Evolutionary conservation across 306 rosid genomes (phyloP).

Genomic region (Sindora glabra): DNA sequence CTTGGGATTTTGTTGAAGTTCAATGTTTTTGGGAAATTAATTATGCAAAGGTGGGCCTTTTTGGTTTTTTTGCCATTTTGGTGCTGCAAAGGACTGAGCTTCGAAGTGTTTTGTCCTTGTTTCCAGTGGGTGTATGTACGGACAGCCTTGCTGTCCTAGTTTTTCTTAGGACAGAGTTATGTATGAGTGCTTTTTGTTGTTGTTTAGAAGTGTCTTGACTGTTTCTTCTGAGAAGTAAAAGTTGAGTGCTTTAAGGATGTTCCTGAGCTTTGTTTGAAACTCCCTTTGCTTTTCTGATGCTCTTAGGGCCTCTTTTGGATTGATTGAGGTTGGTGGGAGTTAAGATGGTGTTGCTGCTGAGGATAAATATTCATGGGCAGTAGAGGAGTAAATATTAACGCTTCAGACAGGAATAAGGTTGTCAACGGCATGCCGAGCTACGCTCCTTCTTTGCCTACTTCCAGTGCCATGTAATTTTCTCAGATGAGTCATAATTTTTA

Average conservation of each 20-base stretch:
- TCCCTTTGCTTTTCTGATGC: constrained; percentile 23
- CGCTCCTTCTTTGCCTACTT: constrained; percentile 61
- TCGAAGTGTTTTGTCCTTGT: constrained; percentile 17
- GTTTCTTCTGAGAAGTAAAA: neutral
- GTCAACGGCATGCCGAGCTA: constrained; percentile 89
- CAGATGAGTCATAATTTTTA: too few species aligned
- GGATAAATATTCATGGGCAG: constrained; percentile 81
- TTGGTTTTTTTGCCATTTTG: neutral
- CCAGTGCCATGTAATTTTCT: constrained; percentile 60
- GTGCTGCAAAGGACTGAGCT: constrained; percentile 10
- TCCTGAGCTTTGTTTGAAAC: constrained; percentile 5
- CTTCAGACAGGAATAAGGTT: constrained; percentile 43
- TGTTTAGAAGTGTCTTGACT: constrained; percentile 5
- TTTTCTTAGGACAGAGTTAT: neutral
- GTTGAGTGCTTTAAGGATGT: neutral
- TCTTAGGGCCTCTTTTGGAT: constrained; percentile 24
- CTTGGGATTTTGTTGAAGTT: constrained; percentile 3
- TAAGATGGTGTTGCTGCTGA: constrained; percentile 33
- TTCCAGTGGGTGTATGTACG: constrained; percentile 17
- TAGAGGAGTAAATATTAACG: constrained; percentile 54
- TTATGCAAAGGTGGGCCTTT: constrained; percentile 27
- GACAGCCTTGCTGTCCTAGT: neutral
- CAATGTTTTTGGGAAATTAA: constrained; percentile 16
- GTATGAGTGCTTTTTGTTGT: too few species aligned
- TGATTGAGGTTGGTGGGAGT: constrained; percentile 15